Evolutionary conservation across 371 early-diverging fungal genomes (phyloP), one percentile per base, ranked within the genome.

Genomic region (Rhizopus stolonifer): DNA sequence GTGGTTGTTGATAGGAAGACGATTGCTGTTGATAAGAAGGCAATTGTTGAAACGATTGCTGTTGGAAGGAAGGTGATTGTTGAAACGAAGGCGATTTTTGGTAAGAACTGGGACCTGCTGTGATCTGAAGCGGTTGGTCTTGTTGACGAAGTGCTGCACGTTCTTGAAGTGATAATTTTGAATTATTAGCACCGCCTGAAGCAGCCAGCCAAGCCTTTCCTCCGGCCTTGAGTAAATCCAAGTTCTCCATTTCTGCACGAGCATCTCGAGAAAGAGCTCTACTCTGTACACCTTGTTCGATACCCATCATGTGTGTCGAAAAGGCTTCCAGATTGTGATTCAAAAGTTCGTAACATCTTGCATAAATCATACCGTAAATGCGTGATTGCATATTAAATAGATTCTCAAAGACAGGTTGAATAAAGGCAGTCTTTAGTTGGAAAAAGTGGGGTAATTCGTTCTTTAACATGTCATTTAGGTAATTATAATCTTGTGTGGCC

Each of bases 401-500:
- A 4, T 79, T 65, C 38, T 82, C 71, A 63, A 90, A 83, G 51
- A 89, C 82, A 5, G 90, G 90, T 33, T 88, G 85, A 49, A 90
- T 82, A 58, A 89, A 82, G 33, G 64, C 65, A 8, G 54, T 57
- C 46, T 64, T 74, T 56, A 72, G 80, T 51, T 65, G 65, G 49
- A 74, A 85, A 70, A 90, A 85, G 5, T 61, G 55, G 4, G 90
- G 88, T 6, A 92, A 61, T 46, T 92, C 79, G 17, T 72, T 62
- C 39, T 83, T 85, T 33, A 90, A 53, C 49, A 83, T 58, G 18
- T 81, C 74, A 58, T 89, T 87, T 50, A 87, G 64, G 45, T 80
- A 72, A 34, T 85, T 78, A 64, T 83, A 92, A 52, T 89, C 89
- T 60, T 84, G 70, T 3, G 87, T 83, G 1, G 92, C 87, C 44